These are phyloP conservation scores for Naganishia sp. DNA, from an alignment of 1,284 basidiomycete species.

Conservation along the genomic window DNA sequence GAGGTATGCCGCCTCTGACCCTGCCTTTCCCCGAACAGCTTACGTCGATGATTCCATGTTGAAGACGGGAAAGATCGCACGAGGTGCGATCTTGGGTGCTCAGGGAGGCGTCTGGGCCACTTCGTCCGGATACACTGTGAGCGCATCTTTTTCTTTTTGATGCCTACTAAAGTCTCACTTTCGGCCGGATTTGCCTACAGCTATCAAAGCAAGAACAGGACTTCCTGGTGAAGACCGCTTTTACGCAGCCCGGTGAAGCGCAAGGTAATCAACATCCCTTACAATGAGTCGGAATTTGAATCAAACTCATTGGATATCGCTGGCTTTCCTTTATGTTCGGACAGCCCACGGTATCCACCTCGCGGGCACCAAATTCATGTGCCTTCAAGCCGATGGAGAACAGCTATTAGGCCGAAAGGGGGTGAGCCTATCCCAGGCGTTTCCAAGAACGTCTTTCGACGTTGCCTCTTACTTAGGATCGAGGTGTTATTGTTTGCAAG, in stretches of 20 bases:
- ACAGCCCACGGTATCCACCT: constrained; percentile 68
- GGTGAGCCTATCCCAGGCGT: constrained; percentile 62
- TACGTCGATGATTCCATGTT: constrained; percentile 88
- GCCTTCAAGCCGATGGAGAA: constrained; percentile 62
- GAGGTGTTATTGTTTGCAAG: constrained; percentile 80
- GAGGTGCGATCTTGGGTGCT: constrained; percentile 82
- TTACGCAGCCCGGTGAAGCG: constrained; percentile 57
- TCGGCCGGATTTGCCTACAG: constrained; percentile 54
- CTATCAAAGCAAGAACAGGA: constrained; percentile 74
- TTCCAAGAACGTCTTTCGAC: too few species aligned
- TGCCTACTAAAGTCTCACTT: background rate
- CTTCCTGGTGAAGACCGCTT: constrained; percentile 61
- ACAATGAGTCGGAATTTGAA: background rate
- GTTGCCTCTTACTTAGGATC: too few species aligned
- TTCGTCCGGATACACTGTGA: constrained; percentile 71
- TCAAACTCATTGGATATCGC: background rate
- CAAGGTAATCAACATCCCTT: constrained; percentile 51
- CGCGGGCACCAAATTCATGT: constrained; percentile 78
- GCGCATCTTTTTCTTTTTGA: constrained; percentile 41
- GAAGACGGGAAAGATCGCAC: constrained; percentile 70
- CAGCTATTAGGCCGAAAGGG: constrained; percentile 79
- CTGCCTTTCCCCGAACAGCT: constrained; percentile 56
- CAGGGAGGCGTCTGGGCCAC: constrained; percentile 86
- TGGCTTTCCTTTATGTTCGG: constrained; percentile 23
- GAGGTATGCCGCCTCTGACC: background rate